Evolutionary conservation across 768 basidiomycete genomes (phyloP).

Genomic region (Mycena galericulata): DNA sequence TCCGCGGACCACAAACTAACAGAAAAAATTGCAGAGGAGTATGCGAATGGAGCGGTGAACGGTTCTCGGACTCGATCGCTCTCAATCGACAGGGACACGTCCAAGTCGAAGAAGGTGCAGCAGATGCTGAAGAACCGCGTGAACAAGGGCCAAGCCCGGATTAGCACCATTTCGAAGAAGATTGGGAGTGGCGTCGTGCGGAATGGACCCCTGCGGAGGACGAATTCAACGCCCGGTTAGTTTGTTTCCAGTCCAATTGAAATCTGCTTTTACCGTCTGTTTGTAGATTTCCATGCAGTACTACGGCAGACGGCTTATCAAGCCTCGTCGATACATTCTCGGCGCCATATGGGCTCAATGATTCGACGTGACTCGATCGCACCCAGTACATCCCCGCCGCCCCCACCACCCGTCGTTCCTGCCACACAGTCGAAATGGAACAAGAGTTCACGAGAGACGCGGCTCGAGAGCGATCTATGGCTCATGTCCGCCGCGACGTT

Average conservation of each 20-base stretch:
- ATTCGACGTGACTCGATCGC: constrained; percentile 50
- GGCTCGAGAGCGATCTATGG: constrained; percentile 90
- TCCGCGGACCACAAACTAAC: constrained; percentile 18
- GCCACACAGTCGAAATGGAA: constrained; percentile 51
- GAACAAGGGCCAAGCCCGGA: constrained; percentile 77
- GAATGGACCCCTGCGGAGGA: constrained; percentile 66
- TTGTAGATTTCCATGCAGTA: constrained; percentile 75
- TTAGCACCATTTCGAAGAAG: constrained; percentile 81
- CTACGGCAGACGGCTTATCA: constrained; percentile 72
- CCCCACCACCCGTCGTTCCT: constrained; percentile 53
- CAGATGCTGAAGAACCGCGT: constrained; percentile 81
- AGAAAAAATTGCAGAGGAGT: constrained; percentile 25
- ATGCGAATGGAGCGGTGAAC: constrained; percentile 18
- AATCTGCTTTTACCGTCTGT: constrained; percentile 14
- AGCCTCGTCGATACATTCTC: constrained; percentile 88
- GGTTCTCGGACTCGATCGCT: constrained; percentile 48
- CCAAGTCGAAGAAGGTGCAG: constrained; percentile 78
- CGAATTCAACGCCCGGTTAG: constrained; percentile 78
- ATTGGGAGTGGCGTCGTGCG: constrained; percentile 78
- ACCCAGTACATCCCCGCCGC: constrained; percentile 56
- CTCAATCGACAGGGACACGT: constrained; percentile 60
- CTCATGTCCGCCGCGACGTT: constrained; percentile 95
- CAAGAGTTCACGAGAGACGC: constrained; percentile 67
- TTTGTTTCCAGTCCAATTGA: no score
- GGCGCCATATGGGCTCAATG: constrained; percentile 67